Percentiles rank a stretch among this genome's conserved stretches.
phyloP scores from a whole-genome alignment of 1,139 yeast genomes.

The Zygosaccharomyces pseudobailii region DNA sequence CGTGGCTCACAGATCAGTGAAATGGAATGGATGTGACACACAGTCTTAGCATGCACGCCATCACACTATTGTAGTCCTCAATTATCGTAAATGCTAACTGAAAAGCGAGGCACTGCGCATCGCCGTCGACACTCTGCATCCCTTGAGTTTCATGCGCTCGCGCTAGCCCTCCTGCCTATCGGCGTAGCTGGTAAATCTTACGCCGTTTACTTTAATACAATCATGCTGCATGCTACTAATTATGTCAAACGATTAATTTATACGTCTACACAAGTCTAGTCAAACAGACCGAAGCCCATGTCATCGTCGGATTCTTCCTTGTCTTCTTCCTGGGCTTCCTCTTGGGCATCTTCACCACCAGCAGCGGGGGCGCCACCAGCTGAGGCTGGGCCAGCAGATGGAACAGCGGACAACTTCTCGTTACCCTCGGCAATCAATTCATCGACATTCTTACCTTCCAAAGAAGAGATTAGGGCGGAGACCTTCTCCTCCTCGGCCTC shows the following conservation, averaged over 20 bases:
- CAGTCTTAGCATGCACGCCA: too few relatives aligned
- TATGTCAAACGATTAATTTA: background rate
- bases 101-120: too few relatives aligned
- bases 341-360: conserved; percentile 54
- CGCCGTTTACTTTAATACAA: too few relatives aligned
- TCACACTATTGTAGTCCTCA: background rate
- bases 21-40: too few relatives aligned
- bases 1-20: background rate
- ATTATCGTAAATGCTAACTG: too few relatives aligned
- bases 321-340: conserved; percentile 54
- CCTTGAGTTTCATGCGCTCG: too few relatives aligned
- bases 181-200: too few relatives aligned
- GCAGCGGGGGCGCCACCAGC: conserved; percentile 52
- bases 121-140: too few relatives aligned
- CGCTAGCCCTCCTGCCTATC: too few relatives aligned
- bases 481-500: conserved; percentile 75
- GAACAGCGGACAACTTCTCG: conserved; percentile 77
- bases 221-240: background rate
- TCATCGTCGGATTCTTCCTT: conserved; percentile 54
- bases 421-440: conserved; percentile 78
- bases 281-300: conserved; percentile 91
- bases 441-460: conserved; percentile 72
- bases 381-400: conserved; percentile 80
- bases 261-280: conserved; percentile 39
- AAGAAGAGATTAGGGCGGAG: conserved; percentile 58